Percentiles rank a stretch among this genome's conserved stretches.
Conservation (phyloP, 148 eudicot genomes). For the Amaranthus palmeri region DNA sequence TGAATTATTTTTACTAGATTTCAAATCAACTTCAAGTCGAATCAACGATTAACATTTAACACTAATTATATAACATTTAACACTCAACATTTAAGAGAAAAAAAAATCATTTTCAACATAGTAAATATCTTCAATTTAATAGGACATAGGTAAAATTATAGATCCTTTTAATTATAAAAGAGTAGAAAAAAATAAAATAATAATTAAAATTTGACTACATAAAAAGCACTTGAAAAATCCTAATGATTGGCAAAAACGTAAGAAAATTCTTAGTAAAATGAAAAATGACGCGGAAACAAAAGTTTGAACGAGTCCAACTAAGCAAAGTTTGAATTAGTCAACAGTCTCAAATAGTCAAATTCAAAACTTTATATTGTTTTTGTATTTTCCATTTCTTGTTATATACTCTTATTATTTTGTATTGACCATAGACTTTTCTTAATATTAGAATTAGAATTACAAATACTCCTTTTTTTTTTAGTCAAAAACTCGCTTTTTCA, state of each 20-base stretch:
- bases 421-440: slow-evolving; percentile 55
- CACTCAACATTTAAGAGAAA: too few relatives aligned
- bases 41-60: too few relatives aligned
- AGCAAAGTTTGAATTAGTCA: slow-evolving; percentile 51
- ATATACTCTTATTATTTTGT: slow-evolving; percentile 3
- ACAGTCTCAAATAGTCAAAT: slow-evolving; percentile 22
- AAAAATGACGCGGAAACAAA: slow-evolving; percentile 17
- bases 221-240: background rate
- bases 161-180: too few relatives aligned
- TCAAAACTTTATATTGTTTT: background rate
- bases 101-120: too few relatives aligned
- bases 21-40: too few relatives aligned
- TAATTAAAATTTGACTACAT: too few relatives aligned
- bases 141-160: too few relatives aligned
- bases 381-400: slow-evolving; percentile 2
- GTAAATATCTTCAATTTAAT: too few relatives aligned
- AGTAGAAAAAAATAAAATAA: too few relatives aligned
- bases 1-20: too few relatives aligned
- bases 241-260: background rate
- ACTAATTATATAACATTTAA: too few relatives aligned
- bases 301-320: slow-evolving; percentile 19
- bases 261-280: background rate
- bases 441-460: background rate
- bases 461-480: background rate
- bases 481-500: slow-evolving; percentile 41